phyloP scores from a whole-genome alignment of 129 eudicot genomes.

The Flaveria linearis region DNA sequence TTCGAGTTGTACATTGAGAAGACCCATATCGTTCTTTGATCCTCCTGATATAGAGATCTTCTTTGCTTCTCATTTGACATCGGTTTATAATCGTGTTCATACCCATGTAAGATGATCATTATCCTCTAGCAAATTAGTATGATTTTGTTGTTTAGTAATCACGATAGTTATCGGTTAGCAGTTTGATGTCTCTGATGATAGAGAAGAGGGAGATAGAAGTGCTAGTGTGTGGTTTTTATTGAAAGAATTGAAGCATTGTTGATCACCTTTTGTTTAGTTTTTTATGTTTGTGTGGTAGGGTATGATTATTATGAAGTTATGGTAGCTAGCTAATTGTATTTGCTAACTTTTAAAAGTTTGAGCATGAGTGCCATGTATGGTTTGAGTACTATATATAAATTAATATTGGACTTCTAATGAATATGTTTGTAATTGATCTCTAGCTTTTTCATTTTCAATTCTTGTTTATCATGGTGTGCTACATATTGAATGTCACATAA shows the following conservation, averaged over 20 bases:
- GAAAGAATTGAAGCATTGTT: not conserved
- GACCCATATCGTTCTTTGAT: slow-evolving; percentile 60
- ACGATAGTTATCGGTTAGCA: no score
- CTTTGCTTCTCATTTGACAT: slow-evolving; percentile 54
- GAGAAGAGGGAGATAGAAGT: slow-evolving; percentile 18
- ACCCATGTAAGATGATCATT: slow-evolving; percentile 48
- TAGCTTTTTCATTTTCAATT: slow-evolving; percentile 6
- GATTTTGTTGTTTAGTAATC: slow-evolving; percentile 7
- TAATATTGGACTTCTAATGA: slow-evolving; percentile 26
- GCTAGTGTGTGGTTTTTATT: slow-evolving; percentile 37
- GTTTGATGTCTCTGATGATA: slow-evolving; percentile 18
- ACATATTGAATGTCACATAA: not conserved
- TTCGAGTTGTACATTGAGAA: slow-evolving; percentile 42
- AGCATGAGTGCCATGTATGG: slow-evolving; percentile 36
- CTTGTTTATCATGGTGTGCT: slow-evolving; percentile 11
- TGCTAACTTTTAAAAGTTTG: slow-evolving; percentile 39
- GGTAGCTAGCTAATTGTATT: slow-evolving; percentile 35
- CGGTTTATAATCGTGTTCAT: slow-evolving; percentile 40
- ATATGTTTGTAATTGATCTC: not conserved
- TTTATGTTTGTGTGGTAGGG: slow-evolving; percentile 42
- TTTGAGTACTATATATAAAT: slow-evolving; percentile 14
- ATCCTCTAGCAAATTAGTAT: slow-evolving; percentile 20
- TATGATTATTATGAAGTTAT: slow-evolving; percentile 29
- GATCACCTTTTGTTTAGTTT: slow-evolving; percentile 19
- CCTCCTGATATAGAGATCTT: slow-evolving; percentile 80